phyloP scores from a whole-genome alignment of 148 eudicot genomes.

The Fagopyrum tataricum region DNA sequence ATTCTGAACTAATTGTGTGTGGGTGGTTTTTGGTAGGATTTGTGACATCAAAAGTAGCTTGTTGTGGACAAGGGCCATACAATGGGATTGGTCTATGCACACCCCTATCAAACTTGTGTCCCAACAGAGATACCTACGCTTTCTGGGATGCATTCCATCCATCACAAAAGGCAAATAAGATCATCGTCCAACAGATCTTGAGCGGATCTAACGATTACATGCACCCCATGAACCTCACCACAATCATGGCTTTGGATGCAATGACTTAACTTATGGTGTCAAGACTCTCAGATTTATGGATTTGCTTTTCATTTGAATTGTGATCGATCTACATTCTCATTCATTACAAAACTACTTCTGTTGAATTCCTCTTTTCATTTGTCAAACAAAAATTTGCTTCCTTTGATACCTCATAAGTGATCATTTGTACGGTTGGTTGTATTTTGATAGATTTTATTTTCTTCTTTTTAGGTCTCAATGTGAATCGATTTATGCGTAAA shows the following conservation, averaged over 20 bases:
- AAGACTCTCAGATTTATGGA: no score
- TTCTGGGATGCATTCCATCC: slow-evolving; percentile 8
- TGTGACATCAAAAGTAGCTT: not conserved
- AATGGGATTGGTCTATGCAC: slow-evolving; percentile 7
- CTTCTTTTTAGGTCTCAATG: no score
- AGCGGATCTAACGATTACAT: not conserved
- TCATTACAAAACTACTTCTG: no score
- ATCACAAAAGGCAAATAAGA: not conserved
- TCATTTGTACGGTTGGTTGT: no score
- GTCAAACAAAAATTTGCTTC: no score
- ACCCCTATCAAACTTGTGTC: not conserved
- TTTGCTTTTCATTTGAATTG: no score
- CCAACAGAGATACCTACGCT: not conserved
- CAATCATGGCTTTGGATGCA: not conserved
- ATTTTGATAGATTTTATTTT: no score
- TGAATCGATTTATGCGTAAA: no score
- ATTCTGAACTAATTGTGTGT: no score
- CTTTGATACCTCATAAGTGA: no score
- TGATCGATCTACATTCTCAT: no score
- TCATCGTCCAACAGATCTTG: slow-evolving; percentile 7
- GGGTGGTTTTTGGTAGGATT: not conserved
- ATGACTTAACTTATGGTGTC: not conserved
- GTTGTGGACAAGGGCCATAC: not conserved
- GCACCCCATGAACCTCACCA: slow-evolving; percentile 7
- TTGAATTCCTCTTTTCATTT: no score